These are phyloP conservation scores for Ceratopteris richardii DNA, from an alignment of 75 land plant genomes.

Conservation along the genomic window DNA sequence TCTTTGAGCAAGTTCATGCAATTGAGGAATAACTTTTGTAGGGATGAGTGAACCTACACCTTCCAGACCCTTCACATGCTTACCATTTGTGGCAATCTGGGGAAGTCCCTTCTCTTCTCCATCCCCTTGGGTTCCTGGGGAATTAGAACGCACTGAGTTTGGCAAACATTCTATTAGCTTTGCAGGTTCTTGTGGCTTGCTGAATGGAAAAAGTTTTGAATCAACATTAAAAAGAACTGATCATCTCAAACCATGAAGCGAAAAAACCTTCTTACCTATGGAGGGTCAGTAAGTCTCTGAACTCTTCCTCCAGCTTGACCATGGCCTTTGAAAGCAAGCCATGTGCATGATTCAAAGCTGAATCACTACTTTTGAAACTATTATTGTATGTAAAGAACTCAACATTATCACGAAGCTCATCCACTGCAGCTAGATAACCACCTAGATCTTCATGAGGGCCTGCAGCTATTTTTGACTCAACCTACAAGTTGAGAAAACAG, in stretches of 20 bases:
- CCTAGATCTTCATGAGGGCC: conserved; percentile 79
- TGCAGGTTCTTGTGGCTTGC: conserved; percentile 79
- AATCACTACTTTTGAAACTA: conserved; percentile 63
- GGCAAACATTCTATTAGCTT: conserved; percentile 66
- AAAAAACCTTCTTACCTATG: too few relatives aligned
- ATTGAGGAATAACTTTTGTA: conserved; percentile 54
- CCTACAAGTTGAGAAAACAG: conserved; percentile 25
- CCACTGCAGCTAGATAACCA: conserved; percentile 80
- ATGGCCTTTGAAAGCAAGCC: conserved; percentile 67
- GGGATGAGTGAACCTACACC: conserved; percentile 48
- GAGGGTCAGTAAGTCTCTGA: conserved; percentile 34
- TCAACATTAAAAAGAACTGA: too few relatives aligned
- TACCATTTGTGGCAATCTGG: not conserved
- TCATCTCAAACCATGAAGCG: too few relatives aligned
- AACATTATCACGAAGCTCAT: conserved; percentile 55
- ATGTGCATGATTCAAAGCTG: conserved; percentile 55
- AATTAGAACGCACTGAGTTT: conserved; percentile 40
- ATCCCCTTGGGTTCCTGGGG: conserved; percentile 14
- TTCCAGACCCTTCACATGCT: conserved; percentile 12
- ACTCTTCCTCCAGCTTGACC: conserved; percentile 66
- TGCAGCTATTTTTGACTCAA: conserved; percentile 64
- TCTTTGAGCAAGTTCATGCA: conserved; percentile 65
- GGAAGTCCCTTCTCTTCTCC: not conserved
- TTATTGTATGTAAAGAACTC: conserved; percentile 56
- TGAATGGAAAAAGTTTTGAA: conserved; percentile 15